These are phyloP conservation scores for Nakazawaea holstii DNA, from an alignment of 805 yeast genomes.

Conservation along the genomic window DNA sequence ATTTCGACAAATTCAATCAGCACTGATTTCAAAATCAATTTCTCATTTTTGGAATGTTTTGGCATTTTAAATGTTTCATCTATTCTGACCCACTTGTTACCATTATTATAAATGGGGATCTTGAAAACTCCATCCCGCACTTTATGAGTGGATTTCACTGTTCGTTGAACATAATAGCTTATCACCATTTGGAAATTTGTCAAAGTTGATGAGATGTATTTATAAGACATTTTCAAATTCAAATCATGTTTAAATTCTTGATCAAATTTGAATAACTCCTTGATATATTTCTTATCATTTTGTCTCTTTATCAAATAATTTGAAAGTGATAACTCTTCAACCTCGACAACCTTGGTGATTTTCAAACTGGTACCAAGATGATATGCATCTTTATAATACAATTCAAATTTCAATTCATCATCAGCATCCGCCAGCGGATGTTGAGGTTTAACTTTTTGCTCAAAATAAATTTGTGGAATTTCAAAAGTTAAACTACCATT, in stretches of 20 bases:
- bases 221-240: constrained; percentile 20
- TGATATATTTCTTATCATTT: not conserved
- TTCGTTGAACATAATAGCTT: constrained; percentile 27
- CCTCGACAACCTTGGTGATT: constrained; percentile 20
- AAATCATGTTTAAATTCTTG: constrained; percentile 23
- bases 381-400: constrained; percentile 22
- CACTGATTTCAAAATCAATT: constrained; percentile 16
- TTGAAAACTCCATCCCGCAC: constrained; percentile 25
- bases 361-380: constrained; percentile 32
- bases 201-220: constrained; percentile 10
- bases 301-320: not conserved
- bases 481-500: constrained; percentile 28
- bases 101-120: constrained; percentile 23
- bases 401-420: constrained; percentile 16
- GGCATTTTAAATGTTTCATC: constrained; percentile 18
- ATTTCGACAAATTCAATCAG: constrained; percentile 10
- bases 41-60: constrained; percentile 16
- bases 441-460: constrained; percentile 2
- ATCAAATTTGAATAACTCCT: constrained; percentile 23
- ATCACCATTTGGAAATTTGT: constrained; percentile 25
- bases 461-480: constrained; percentile 23
- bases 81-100: constrained; percentile 20
- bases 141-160: constrained; percentile 22
- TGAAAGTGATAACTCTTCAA: constrained; percentile 12
- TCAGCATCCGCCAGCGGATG: constrained; percentile 1